Percentiles rank a stretch among this genome's conserved stretches.
Evolutionary conservation across 352 stramenopile genomes (phyloP).

Genomic region (Globisporangium recalcitrans): DNA sequence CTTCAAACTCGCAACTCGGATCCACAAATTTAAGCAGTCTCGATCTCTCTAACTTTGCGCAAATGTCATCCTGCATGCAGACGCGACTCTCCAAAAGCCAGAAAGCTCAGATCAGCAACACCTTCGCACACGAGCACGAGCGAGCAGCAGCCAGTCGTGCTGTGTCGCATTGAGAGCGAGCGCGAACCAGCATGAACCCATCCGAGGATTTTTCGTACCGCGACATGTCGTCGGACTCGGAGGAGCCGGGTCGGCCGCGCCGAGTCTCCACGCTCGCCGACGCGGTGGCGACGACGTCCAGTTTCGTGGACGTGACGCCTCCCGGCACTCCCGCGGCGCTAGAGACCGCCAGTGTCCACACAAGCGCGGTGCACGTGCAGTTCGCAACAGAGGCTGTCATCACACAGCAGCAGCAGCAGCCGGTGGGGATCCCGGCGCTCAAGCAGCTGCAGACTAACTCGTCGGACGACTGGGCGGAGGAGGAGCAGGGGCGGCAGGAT

Average conservation of each 20-base stretch:
- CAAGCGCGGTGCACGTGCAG: slow-evolving; percentile 1
- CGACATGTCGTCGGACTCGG: slow-evolving; percentile 4
- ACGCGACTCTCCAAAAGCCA: neutral
- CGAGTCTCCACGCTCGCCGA: neutral
- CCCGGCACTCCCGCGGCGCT: neutral
- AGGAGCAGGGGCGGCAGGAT: slow-evolving; percentile 7
- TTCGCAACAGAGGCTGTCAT: neutral
- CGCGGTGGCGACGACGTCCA: neutral
- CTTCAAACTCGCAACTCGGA: too few species aligned
- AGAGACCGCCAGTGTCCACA: neutral
- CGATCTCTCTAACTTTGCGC: too few species aligned
- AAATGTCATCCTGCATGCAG: too few species aligned
- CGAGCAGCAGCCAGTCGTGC: neutral
- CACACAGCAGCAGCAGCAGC: neutral
- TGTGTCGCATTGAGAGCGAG: neutral
- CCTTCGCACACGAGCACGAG: too few species aligned
- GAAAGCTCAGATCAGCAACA: neutral
- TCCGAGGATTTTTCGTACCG: slow-evolving; percentile 13
- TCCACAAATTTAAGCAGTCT: too few species aligned
- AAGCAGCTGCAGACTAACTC: slow-evolving; percentile 7
- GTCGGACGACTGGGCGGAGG: slow-evolving; percentile 15
- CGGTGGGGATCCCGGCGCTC: neutral
- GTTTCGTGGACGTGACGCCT: slow-evolving; percentile 14
- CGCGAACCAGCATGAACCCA: neutral
- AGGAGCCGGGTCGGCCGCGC: neutral